Evolutionary conservation across 495 filamentous ascomycete species (phyloP).

Genomic region (Collariella sp.): DNA sequence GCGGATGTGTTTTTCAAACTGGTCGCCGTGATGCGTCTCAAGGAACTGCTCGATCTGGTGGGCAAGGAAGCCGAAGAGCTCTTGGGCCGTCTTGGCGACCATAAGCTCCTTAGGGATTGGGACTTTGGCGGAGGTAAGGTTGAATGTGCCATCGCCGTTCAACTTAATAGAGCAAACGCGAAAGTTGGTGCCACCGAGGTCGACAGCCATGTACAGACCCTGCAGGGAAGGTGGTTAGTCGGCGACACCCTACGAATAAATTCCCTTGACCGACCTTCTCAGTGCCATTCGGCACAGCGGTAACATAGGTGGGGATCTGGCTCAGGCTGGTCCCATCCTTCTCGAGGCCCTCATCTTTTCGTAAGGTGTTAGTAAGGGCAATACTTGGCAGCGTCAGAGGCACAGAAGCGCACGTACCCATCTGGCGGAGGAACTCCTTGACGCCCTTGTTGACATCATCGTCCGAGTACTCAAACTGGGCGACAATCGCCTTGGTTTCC

Average conservation of each 20-base stretch:
- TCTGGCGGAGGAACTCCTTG: slow-evolving; percentile 74
- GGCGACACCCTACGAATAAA: not conserved
- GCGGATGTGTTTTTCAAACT: slow-evolving; percentile 63
- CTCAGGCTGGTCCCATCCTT: slow-evolving; percentile 72
- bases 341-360: slow-evolving; percentile 66
- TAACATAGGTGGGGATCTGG: slow-evolving; percentile 97
- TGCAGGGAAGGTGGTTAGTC: slow-evolving; percentile 25
- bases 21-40: slow-evolving; percentile 76
- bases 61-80: slow-evolving; percentile 88
- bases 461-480: slow-evolving; percentile 77
- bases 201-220: slow-evolving; percentile 93
- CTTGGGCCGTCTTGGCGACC: slow-evolving; percentile 75
- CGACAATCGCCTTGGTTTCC: slow-evolving; percentile 68
- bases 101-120: slow-evolving; percentile 84
- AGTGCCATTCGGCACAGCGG: slow-evolving; percentile 90
- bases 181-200: slow-evolving; percentile 96
- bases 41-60: slow-evolving; percentile 86
- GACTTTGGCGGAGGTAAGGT: slow-evolving; percentile 82
- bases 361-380: not conserved
- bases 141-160: slow-evolving; percentile 87
- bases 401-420: slow-evolving; percentile 57
- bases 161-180: slow-evolving; percentile 90
- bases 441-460: slow-evolving; percentile 72
- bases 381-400: not conserved
- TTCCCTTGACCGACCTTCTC: slow-evolving; percentile 57